Evolutionary conservation across 768 basidiomycete species (phyloP), one percentile per base, ranked within the genome.

Genomic region (Agrocybe pediades): DNA sequence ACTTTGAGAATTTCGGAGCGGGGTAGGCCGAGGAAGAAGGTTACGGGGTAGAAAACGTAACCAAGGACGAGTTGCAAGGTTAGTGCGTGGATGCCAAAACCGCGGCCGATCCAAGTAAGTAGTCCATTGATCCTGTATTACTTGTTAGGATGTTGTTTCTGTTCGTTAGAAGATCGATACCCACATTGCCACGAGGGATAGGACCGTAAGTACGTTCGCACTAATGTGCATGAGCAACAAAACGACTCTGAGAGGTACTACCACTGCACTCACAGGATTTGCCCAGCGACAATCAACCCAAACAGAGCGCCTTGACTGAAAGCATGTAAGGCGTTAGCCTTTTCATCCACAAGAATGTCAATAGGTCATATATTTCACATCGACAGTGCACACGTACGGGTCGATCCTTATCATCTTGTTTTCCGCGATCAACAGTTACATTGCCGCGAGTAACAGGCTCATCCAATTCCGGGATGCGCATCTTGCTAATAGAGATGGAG

Each of bases 401-500:
- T 49, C 62, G 63, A 64, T 66, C 58, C 39, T 79, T 63, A 58
- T 82, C 76, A 21, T 79, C 69, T 40, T 79, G 70, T 43, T 80
- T 74, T n/a, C 90, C 92, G 58, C 90, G 86, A 68, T 92, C 90
- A 51, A 95, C 78, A 42, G 87, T 80, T 55, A 94, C 80, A 30
- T 74, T 81, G 9, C 93, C 93, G 24, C 88, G 86, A 26, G 93
- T 95, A 40, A 92, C 80, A 27, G 93, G 93, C 60, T 89, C 89
- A 15, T 93, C 92, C 20, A 77, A 68, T 72, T 95, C 93, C 0
- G 93, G 93, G 36, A 85, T 57, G 41, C 92, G 89, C 61, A 95
- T 76, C 71, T 96, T 96, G 64, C 86, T 88, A 62, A 95, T 93
- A 2, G 93, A 82, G 63, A 96, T 92, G 16, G 92, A 93, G 0